Evolutionary conservation across 345 rosid species (phyloP), one percentile per base, ranked within the genome.

Genomic region (Salix viminalis): DNA sequence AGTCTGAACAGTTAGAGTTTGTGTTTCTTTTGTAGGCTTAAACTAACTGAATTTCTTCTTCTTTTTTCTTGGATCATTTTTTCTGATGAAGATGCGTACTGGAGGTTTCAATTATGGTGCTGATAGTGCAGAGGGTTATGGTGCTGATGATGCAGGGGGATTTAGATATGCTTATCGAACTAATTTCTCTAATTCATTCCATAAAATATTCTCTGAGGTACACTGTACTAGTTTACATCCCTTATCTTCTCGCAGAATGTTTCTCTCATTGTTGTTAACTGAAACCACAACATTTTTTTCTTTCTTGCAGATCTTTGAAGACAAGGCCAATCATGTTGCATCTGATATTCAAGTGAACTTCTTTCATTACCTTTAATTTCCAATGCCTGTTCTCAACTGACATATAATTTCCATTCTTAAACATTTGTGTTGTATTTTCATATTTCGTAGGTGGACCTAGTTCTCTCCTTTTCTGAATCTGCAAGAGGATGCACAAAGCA

Each of bases 121-220:
- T 26, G 46, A 68, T 28, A 18, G 52, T 76, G 67, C 75, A 50
- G 75, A 74, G 65, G 79, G 77, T 52, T 74, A 62, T 64, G 80
- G 79, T 42, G 50, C 77, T 44, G 60, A 73, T 36, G 72, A 74
- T 72, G 56, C 86, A 30, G 86, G 86, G 80, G 89, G 86, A 50
- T 91, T 87, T 74, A 73, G 88, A 81, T 84, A 85, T 79, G 71
- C 91, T 60, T 84, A 84, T 64, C 83, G 54, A 78, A 81, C 88
- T 70, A 82, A 87, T 84, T 95, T 95, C 91, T 91, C 99, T 64
- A 87, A 88, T 84, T 93, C 99, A 18, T 95, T 95, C 84, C 94
- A 85, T 26, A 88, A 91, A 80, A 86, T 93, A 77, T 93, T 95
- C 82, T 90, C 99, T 41, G 94, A 95, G 97, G 97, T 91, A 85